These are phyloP conservation scores for Limnanthes douglasii DNA, from an alignment of 345 rosid genomes.

Conservation along the genomic window DNA sequence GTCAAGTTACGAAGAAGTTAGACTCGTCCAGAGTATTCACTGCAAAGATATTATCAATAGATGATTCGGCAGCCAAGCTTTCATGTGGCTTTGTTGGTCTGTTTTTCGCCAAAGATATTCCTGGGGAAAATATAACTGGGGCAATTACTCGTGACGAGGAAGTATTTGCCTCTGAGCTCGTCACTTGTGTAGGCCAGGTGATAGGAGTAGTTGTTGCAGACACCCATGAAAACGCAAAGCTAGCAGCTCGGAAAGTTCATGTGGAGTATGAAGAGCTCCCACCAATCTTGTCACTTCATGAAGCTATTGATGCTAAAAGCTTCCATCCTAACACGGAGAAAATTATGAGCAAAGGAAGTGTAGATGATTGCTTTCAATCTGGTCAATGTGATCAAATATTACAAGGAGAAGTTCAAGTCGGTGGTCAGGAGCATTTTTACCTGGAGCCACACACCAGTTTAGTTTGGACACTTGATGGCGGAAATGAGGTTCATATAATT, in stretches of 20 bases:
- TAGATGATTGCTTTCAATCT: conserved; percentile 66
- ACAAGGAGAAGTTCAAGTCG: conserved; percentile 80
- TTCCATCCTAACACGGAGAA: conserved; percentile 68
- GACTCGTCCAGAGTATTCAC: no score
- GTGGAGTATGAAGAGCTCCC: conserved; percentile 71
- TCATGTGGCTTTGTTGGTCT: conserved; percentile 72
- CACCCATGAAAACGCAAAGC: conserved; percentile 86
- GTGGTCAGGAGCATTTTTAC: conserved; percentile 98
- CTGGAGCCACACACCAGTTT: conserved; percentile 79
- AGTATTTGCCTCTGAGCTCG: conserved; percentile 65
- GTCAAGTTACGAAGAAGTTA: no score
- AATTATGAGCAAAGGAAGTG: conserved; percentile 62
- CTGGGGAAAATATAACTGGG: conserved; percentile 65
- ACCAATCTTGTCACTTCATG: conserved; percentile 63
- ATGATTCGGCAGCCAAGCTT: conserved; percentile 50
- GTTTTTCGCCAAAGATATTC: conserved; percentile 73
- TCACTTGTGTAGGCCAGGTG: conserved; percentile 97
- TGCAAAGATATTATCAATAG: conserved; percentile 53
- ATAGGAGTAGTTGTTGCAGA: conserved; percentile 90
- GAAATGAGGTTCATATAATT: conserved; percentile 87
- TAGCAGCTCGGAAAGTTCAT: conserved; percentile 59
- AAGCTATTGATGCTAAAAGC: conserved; percentile 62
- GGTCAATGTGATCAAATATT: conserved; percentile 59
- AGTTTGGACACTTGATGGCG: conserved; percentile 80
- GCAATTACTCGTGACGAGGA: conserved; percentile 65